Percentiles rank a stretch among this genome's conserved stretches.
Conservation (phyloP, 2,329 filamentous ascomycete genomes). For the Paecilomyces variotii region DNA sequence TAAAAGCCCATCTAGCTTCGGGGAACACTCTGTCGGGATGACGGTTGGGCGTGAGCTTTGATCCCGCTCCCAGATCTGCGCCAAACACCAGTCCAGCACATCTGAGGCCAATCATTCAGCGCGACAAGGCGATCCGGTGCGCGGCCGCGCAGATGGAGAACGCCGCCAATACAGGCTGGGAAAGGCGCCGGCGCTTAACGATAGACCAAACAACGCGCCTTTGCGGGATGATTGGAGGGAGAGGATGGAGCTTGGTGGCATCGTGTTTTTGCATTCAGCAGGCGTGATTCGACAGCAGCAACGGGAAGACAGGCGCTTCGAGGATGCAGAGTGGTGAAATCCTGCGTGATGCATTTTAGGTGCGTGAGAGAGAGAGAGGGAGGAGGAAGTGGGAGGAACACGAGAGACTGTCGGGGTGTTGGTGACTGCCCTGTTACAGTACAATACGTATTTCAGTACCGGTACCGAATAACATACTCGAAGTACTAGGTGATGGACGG, state of each 20-base stretch:
- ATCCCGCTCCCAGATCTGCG: background rate
- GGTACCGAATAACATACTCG: background rate
- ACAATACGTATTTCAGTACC: background rate
- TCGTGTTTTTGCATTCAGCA: background rate
- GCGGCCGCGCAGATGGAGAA: background rate
- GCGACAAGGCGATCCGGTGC: background rate
- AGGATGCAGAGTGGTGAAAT: background rate
- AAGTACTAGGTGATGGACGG: too few species aligned
- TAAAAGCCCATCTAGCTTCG: background rate
- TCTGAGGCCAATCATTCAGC: slow-evolving; percentile 1
- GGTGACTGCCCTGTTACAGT: background rate
- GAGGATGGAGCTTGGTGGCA: background rate
- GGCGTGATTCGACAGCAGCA: background rate
- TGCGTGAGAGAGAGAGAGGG: background rate
- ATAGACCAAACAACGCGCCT: background rate
- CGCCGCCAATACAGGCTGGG: background rate
- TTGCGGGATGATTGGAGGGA: background rate
- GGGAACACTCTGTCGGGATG: background rate
- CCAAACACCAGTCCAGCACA: slow-evolving; percentile 1
- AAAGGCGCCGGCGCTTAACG: slow-evolving; percentile 7
- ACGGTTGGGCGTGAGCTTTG: background rate
- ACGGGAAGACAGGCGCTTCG: background rate
- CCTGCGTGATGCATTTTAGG: background rate
- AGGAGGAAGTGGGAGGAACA: background rate
- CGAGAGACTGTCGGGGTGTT: background rate